A percentile compares a stretch with the other conserved stretches of the same genome.
These are phyloP conservation scores for Epichloe scottii DNA, from an alignment of 2,329 filamentous ascomycete genomes.

Conservation along the genomic window DNA sequence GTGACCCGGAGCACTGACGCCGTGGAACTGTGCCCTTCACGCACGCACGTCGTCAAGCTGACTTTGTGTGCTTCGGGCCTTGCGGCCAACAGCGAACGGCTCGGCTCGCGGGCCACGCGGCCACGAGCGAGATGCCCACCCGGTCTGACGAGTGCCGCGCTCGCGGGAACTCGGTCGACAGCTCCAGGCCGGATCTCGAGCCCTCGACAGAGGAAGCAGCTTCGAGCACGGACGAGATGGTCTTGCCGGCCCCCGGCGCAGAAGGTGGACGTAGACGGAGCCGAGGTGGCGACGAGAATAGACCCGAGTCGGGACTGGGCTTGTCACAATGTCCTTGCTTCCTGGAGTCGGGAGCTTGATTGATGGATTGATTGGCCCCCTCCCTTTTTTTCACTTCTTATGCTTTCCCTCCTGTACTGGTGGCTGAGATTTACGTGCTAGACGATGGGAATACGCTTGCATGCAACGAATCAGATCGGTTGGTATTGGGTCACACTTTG, in stretches of 20 bases:
- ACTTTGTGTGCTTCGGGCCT: slow-evolving; percentile 32
- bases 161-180: slow-evolving; percentile 16
- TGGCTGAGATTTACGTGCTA: too few relatives aligned
- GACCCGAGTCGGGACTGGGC: neutral
- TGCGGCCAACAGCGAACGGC: slow-evolving; percentile 19
- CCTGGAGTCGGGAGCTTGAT: too few relatives aligned
- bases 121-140: slow-evolving; percentile 13
- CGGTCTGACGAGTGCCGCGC: slow-evolving; percentile 32
- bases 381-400: too few relatives aligned
- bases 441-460: too few relatives aligned
- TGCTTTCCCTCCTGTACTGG: too few relatives aligned
- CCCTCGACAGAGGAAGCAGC: slow-evolving; percentile 17
- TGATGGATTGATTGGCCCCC: too few relatives aligned
- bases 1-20: slow-evolving; percentile 40
- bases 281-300: slow-evolving; percentile 13
- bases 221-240: slow-evolving; percentile 20
- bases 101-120: slow-evolving; percentile 12
- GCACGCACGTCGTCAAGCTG: slow-evolving; percentile 36
- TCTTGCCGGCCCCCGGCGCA: slow-evolving; percentile 6
- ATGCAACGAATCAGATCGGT: too few relatives aligned
- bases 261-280: slow-evolving; percentile 16
- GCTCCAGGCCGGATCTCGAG: slow-evolving; percentile 13
- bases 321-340: too few relatives aligned
- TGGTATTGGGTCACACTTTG: too few relatives aligned
- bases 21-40: slow-evolving; percentile 39